Conservation (phyloP, 2,329 filamentous ascomycete species). For the Trichoderma cornu-damae region DNA sequence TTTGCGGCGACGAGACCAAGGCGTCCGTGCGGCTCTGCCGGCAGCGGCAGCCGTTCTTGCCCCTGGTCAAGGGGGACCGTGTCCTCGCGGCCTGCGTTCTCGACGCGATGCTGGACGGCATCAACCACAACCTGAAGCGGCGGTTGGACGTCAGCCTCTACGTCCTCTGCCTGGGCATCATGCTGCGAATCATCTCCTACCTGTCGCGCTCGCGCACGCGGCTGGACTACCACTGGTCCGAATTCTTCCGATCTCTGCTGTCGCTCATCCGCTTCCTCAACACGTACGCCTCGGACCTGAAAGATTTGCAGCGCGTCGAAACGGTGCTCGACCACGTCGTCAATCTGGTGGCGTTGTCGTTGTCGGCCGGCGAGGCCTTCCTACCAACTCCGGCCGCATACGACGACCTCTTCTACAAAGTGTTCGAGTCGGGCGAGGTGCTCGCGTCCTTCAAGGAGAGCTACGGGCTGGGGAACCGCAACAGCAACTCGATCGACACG, state of each 20-base stretch:
- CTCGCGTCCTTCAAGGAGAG: conserved; percentile 75
- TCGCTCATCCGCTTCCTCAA: conserved; percentile 86
- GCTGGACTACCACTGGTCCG: conserved; percentile 87
- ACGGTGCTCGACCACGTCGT: conserved; percentile 71
- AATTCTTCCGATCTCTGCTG: conserved; percentile 85
- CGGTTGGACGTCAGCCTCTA: conserved; percentile 83
- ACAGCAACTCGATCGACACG: conserved; percentile 72
- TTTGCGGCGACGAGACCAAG: conserved; percentile 76
- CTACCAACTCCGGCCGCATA: conserved; percentile 82
- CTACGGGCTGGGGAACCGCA: conserved; percentile 56
- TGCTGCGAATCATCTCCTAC: conserved; percentile 77
- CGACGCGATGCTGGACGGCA: conserved; percentile 82
- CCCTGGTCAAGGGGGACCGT: conserved; percentile 65
- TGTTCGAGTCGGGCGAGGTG: conserved; percentile 84
- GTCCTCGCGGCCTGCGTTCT: conserved; percentile 71
- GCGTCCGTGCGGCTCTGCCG: conserved; percentile 76
- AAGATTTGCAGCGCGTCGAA: conserved; percentile 61
- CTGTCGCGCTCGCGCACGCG: conserved; percentile 77
- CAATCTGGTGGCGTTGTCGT: conserved; percentile 74
- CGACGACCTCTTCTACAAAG: conserved; percentile 97
- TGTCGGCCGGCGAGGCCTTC: conserved; percentile 86
- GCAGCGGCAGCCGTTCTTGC: conserved; percentile 81
- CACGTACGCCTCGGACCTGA: conserved; percentile 76
- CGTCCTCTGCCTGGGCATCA: conserved; percentile 71
- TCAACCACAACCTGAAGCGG: conserved; percentile 88